These are phyloP conservation scores for Pyricularia sp. DNA, from an alignment of 2,329 filamentous ascomycete genomes.

Conservation along the genomic window DNA sequence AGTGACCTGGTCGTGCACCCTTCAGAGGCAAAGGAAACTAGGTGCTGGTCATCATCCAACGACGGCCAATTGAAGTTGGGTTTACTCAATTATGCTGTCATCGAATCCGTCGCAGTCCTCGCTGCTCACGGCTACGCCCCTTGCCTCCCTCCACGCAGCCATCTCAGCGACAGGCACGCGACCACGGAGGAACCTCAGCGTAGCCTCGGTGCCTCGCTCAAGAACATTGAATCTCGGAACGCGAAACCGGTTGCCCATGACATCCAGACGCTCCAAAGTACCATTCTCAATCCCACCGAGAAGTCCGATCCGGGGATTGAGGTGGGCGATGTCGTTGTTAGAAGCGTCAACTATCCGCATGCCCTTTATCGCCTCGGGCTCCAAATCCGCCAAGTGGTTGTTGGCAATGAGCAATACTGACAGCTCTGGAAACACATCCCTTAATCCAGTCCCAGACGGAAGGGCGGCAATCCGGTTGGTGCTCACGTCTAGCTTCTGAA, in stretches of 20 bases:
- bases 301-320: slow-evolving; percentile 74
- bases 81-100: neutral
- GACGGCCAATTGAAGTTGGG: neutral
- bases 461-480: slow-evolving; percentile 71
- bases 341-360: slow-evolving; percentile 68
- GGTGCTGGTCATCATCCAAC: neutral
- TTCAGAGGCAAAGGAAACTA: neutral
- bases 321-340: slow-evolving; percentile 75
- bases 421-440: slow-evolving; percentile 59
- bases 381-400: slow-evolving; percentile 67
- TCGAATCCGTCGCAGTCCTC: neutral
- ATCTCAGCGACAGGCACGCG: slow-evolving; percentile 57
- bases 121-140: neutral
- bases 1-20: neutral
- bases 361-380: slow-evolving; percentile 64
- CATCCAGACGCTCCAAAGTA: slow-evolving; percentile 60
- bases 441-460: slow-evolving; percentile 43
- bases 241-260: slow-evolving; percentile 77
- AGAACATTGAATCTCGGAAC: slow-evolving; percentile 79
- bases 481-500: slow-evolving; percentile 73
- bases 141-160: slow-evolving; percentile 41
- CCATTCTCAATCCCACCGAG: slow-evolving; percentile 64
- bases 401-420: slow-evolving; percentile 64
- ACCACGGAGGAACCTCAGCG: slow-evolving; percentile 71
- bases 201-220: slow-evolving; percentile 78